These are phyloP conservation scores for Fusarium nematophilum DNA, from an alignment of 2,329 filamentous ascomycete genomes.

Conservation along the genomic window DNA sequence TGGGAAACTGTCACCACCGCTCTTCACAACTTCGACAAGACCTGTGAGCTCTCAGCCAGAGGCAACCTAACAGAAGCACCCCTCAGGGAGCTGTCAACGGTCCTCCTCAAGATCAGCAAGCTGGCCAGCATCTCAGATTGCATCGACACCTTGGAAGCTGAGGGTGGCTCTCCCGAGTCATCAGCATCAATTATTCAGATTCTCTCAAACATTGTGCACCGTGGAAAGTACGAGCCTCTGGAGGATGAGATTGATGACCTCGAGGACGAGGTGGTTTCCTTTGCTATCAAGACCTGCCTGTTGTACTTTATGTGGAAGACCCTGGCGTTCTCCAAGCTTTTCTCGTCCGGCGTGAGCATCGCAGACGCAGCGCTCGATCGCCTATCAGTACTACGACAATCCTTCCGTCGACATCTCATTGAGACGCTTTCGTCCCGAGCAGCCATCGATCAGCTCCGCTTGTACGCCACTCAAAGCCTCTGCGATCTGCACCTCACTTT, in stretches of 20 bases:
- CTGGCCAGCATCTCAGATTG: slow-evolving; percentile 84
- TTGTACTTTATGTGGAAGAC: slow-evolving; percentile 98
- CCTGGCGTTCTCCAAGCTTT: slow-evolving; percentile 65
- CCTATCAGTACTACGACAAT: slow-evolving; percentile 65
- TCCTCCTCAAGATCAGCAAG: slow-evolving; percentile 82
- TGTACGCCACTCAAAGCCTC: slow-evolving; percentile 79
- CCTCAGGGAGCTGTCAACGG: slow-evolving; percentile 77
- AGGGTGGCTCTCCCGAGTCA: slow-evolving; percentile 60
- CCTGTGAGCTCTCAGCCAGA: slow-evolving; percentile 76
- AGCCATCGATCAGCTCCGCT: slow-evolving; percentile 80
- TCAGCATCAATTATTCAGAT: slow-evolving; percentile 70
- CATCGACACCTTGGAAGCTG: slow-evolving; percentile 77
- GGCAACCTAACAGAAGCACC: slow-evolving; percentile 74
- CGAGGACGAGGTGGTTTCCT: slow-evolving; percentile 82
- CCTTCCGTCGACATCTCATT: slow-evolving; percentile 72
- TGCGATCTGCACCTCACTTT: slow-evolving; percentile 88
- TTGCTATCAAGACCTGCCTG: slow-evolving; percentile 79
- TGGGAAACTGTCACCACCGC: slow-evolving; percentile 87
- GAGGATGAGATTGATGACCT: slow-evolving; percentile 78
- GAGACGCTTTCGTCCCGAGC: slow-evolving; percentile 74
- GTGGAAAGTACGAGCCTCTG: slow-evolving; percentile 76
- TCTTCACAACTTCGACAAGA: slow-evolving; percentile 76
- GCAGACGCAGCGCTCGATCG: slow-evolving; percentile 69
- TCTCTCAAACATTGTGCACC: slow-evolving; percentile 77
- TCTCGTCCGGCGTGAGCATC: slow-evolving; percentile 67